Conservation (phyloP, 345 rosid genomes). For the Erysimum cheiranthoides region DNA sequence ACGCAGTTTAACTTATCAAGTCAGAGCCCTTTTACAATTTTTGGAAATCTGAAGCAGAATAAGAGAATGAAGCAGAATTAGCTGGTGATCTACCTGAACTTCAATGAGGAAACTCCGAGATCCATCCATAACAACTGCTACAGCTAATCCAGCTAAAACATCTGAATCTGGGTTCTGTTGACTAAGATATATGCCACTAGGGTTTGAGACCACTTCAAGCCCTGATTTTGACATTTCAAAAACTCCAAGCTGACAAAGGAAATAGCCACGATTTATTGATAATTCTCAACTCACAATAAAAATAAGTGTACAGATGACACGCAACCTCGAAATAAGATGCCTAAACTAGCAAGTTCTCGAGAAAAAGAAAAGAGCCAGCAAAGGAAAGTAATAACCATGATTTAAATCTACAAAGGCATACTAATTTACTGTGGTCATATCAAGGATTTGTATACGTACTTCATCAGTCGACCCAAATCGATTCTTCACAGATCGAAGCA, state of each 20-base stretch:
- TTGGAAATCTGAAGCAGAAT: neutral
- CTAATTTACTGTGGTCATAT: neutral
- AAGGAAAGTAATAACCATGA: slow-evolving; percentile 9
- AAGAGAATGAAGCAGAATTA: slow-evolving; percentile 1
- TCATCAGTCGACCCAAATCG: slow-evolving; percentile 95
- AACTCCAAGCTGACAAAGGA: slow-evolving; percentile 76
- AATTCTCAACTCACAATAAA: neutral
- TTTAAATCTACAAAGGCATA: slow-evolving; percentile 18
- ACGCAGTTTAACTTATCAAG: slow-evolving; percentile 14
- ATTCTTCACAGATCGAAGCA: slow-evolving; percentile 94
- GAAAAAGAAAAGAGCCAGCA: neutral
- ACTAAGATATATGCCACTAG: slow-evolving; percentile 82
- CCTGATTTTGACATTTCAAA: slow-evolving; percentile 88
- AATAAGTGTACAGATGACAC: neutral
- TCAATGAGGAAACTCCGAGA: slow-evolving; percentile 85
- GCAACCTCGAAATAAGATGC: slow-evolving; percentile 26
- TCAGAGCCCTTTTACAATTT: neutral
- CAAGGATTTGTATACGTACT: slow-evolving; percentile 51
- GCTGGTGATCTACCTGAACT: slow-evolving; percentile 65
- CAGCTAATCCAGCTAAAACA: slow-evolving; percentile 87
- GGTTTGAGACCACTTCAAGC: slow-evolving; percentile 74
- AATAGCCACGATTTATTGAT: slow-evolving; percentile 11
- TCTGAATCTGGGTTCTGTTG: slow-evolving; percentile 76
- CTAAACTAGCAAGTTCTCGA: slow-evolving; percentile 4
- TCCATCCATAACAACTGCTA: slow-evolving; percentile 91